A percentile compares a stretch with the other conserved stretches of the same genome.
Evolutionary conservation across 257 asterid species (phyloP).

Genomic region (Striga asiatica): DNA sequence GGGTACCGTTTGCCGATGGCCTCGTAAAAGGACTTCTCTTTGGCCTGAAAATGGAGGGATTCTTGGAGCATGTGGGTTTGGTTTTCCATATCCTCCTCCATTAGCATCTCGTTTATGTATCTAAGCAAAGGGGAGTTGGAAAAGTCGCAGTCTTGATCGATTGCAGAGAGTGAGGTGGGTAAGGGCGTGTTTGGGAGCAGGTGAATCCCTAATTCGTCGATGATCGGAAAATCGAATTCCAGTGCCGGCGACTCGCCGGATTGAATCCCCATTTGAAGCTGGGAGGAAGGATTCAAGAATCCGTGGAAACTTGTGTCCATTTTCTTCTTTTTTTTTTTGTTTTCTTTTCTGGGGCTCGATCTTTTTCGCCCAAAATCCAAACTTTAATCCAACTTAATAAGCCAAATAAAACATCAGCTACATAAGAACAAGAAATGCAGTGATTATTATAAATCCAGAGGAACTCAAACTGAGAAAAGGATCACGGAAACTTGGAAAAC

Average conservation of each 20-base stretch:
- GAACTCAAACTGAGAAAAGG: too few relatives aligned
- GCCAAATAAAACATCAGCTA: too few relatives aligned
- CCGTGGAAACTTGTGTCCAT: background rate
- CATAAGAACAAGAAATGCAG: too few relatives aligned
- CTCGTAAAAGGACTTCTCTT: slow-evolving; percentile 47
- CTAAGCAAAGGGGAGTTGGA: slow-evolving; percentile 27
- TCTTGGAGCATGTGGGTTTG: slow-evolving; percentile 40
- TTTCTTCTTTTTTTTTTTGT: too few relatives aligned
- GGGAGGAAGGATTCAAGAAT: background rate
- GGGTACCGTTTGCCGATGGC: slow-evolving; percentile 35
- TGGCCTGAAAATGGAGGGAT: slow-evolving; percentile 36
- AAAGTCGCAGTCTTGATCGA: slow-evolving; percentile 21
- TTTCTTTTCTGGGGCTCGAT: too few relatives aligned
- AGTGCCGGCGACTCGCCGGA: too few relatives aligned
- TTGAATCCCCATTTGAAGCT: background rate
- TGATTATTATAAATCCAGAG: too few relatives aligned
- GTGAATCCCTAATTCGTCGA: background rate
- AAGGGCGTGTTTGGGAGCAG: slow-evolving; percentile 7
- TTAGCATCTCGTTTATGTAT: slow-evolving; percentile 40
- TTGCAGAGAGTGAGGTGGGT: background rate
- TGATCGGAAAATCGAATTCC: too few relatives aligned
- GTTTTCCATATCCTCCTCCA: slow-evolving; percentile 56
- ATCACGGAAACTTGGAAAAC: too few relatives aligned
- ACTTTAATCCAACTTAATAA: too few relatives aligned
- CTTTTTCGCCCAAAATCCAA: too few relatives aligned